Conservation (phyloP, 768 basidiomycete species). For the Termitomyces sp. region DNA sequence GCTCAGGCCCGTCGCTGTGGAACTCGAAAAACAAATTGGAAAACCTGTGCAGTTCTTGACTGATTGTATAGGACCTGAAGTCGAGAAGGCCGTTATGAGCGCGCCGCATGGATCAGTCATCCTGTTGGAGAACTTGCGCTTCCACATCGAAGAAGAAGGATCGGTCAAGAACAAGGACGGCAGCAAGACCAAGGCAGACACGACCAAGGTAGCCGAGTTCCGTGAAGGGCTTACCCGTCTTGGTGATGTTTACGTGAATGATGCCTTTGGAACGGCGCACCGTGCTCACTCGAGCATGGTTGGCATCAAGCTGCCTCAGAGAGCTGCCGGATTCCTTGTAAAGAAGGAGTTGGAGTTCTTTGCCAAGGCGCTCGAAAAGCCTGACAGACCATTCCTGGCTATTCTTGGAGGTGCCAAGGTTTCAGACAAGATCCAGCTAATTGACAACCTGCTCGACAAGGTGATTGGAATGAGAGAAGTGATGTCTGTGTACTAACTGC, state of each 20-base stretch:
- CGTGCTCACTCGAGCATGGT: constrained; percentile 99
- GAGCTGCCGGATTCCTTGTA: constrained; percentile 94
- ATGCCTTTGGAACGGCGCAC: constrained; percentile 98
- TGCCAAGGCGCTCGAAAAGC: constrained; percentile 93
- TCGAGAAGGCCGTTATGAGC: constrained; percentile 70
- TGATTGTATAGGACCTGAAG: constrained; percentile 83
- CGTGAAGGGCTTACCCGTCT: constrained; percentile 83
- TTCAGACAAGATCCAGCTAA: constrained; percentile 97
- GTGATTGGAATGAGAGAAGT: constrained; percentile 27
- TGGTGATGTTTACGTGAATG: constrained; percentile 97
- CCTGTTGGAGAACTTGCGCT: constrained; percentile 95
- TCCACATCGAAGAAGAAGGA: constrained; percentile 98
- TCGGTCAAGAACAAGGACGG: constrained; percentile 91
- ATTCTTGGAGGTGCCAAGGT: constrained; percentile 99
- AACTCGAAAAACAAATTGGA: constrained; percentile 69
- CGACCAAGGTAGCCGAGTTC: constrained; percentile 75
- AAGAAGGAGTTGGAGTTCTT: constrained; percentile 99
- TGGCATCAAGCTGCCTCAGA: constrained; percentile 85
- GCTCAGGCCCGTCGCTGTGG: constrained; percentile 77
- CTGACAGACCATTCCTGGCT: constrained; percentile 94
- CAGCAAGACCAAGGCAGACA: constrained; percentile 90
- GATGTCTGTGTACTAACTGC: background rate
- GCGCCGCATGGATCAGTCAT: constrained; percentile 67
- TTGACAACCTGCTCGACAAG: constrained; percentile 99
- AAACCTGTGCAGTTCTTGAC: constrained; percentile 74